A percentile compares a stretch with the other conserved stretches of the same genome.
phyloP scores from a whole-genome alignment of 2,329 filamentous ascomycete genomes.

The Sclerotinia borealis region DNA sequence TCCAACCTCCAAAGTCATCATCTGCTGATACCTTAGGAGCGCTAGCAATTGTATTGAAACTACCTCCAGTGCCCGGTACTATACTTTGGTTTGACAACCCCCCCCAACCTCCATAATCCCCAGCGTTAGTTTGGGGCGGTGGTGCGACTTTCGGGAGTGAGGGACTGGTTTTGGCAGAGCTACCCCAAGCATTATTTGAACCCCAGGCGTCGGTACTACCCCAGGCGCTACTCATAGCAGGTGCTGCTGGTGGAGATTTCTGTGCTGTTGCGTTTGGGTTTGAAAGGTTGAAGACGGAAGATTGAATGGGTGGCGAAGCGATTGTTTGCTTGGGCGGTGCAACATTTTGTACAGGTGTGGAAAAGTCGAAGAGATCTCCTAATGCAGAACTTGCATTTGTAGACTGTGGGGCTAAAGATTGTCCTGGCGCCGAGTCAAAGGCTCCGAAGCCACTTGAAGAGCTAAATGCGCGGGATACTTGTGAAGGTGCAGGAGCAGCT shows the following conservation, averaged over 20 bases:
- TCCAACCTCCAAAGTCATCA: conserved; percentile 95
- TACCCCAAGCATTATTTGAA: conserved; percentile 72
- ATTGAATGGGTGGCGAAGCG: conserved; percentile 35
- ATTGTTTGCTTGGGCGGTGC: conserved; percentile 35
- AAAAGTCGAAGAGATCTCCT: conserved; percentile 77
- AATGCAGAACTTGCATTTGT: conserved; percentile 47
- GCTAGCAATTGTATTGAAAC: conserved; percentile 45
- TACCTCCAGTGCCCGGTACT: conserved; percentile 56
- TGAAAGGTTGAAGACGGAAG: conserved; percentile 76
- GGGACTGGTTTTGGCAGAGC: conserved; percentile 44
- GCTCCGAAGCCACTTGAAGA: conserved; percentile 57
- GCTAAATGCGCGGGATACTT: conserved; percentile 45
- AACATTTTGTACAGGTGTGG: conserved; percentile 42
- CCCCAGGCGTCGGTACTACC: conserved; percentile 72
- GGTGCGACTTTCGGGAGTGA: conserved; percentile 42
- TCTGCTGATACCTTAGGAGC: conserved; percentile 71
- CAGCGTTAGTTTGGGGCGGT: conserved; percentile 38
- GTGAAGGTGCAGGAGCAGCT: conserved; percentile 40
- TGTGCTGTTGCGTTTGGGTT: conserved; percentile 43
- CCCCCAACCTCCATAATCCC: conserved; percentile 49
- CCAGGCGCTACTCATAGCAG: conserved; percentile 32
- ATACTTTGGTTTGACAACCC: conserved; percentile 55
- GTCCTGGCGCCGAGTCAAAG: conserved; percentile 42
- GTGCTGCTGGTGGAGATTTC: conserved; percentile 36
- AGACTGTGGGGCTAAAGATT: conserved; percentile 35